Conservation (phyloP, 1,284 basidiomycete genomes). For the Trichosporon sp. region DNA sequence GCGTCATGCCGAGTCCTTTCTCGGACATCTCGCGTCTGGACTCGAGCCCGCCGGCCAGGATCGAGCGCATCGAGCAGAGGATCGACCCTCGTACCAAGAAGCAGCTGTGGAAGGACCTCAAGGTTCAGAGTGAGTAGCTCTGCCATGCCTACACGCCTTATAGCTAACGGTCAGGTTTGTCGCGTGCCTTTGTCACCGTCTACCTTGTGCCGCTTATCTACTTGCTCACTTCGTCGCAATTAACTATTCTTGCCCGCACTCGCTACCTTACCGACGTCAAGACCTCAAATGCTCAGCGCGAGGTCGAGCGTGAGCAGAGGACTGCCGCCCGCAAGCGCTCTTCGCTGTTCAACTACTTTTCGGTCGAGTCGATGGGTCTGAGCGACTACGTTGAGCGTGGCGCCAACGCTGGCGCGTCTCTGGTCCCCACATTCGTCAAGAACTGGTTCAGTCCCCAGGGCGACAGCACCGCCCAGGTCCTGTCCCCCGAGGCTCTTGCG, state of each 20-base stretch:
- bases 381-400: conserved; percentile 28
- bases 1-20: conserved; percentile 33
- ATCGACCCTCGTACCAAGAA: conserved; percentile 34
- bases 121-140: conserved; percentile 40
- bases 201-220: conserved; percentile 46
- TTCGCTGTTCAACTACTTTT: conserved; percentile 27
- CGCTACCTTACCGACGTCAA: conserved; percentile 43
- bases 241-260: conserved; percentile 42
- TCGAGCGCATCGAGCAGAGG: neutral
- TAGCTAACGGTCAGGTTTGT: conserved; percentile 33
- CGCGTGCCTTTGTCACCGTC: conserved; percentile 42
- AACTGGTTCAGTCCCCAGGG: neutral
- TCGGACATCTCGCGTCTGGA: conserved; percentile 26
- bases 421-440: conserved; percentile 4
- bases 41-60: conserved; percentile 21
- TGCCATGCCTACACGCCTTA: neutral
- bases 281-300: conserved; percentile 13
- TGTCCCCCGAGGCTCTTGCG: conserved; percentile 9
- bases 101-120: conserved; percentile 48
- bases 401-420: conserved; percentile 4
- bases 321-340: neutral
- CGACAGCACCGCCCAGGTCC: too few species aligned
- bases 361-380: conserved; percentile 33
- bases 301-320: conserved; percentile 4
- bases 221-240: conserved; percentile 46